Percentiles rank a stretch among this genome's conserved stretches.
Evolutionary conservation across 2,329 filamentous ascomycete genomes (phyloP).

Genomic region (Westerdykella ornata): DNA sequence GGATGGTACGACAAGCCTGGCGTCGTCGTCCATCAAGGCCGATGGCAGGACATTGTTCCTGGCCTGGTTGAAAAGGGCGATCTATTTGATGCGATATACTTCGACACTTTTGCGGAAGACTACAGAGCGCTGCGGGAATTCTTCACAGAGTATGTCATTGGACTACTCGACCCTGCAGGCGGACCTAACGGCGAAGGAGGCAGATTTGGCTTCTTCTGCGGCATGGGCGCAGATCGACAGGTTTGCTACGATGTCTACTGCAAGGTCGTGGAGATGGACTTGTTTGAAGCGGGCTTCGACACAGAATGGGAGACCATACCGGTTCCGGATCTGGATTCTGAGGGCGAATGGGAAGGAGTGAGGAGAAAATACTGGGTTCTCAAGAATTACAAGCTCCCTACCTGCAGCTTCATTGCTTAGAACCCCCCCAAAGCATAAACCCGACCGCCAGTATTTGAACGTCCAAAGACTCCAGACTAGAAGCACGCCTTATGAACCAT

Average conservation of each 20-base stretch:
- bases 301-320: slow-evolving; percentile 75
- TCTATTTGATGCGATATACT: slow-evolving; percentile 62
- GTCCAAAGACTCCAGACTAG: slow-evolving; percentile 6
- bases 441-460: neutral
- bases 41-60: slow-evolving; percentile 46
- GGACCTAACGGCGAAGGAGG: slow-evolving; percentile 40
- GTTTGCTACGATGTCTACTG: slow-evolving; percentile 96
- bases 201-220: slow-evolving; percentile 59
- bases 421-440: slow-evolving; percentile 6
- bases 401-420: slow-evolving; percentile 66
- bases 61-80: slow-evolving; percentile 40
- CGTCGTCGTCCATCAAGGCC: slow-evolving; percentile 44
- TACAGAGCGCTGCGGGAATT: slow-evolving; percentile 80
- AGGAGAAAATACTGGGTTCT: slow-evolving; percentile 85
- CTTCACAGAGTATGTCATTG: slow-evolving; percentile 81
- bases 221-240: slow-evolving; percentile 82
- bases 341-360: slow-evolving; percentile 82
- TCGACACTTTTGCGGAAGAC: slow-evolving; percentile 95
- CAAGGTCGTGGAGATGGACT: slow-evolving; percentile 83
- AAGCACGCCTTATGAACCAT: slow-evolving; percentile 7
- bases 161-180: slow-evolving; percentile 58
- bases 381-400: slow-evolving; percentile 66
- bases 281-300: slow-evolving; percentile 82
- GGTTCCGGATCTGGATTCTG: slow-evolving; percentile 64
- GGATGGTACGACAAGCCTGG: slow-evolving; percentile 46